Conservation (phyloP, 805 yeast genomes). For the Kluyveromyces dobzhanskii region DNA sequence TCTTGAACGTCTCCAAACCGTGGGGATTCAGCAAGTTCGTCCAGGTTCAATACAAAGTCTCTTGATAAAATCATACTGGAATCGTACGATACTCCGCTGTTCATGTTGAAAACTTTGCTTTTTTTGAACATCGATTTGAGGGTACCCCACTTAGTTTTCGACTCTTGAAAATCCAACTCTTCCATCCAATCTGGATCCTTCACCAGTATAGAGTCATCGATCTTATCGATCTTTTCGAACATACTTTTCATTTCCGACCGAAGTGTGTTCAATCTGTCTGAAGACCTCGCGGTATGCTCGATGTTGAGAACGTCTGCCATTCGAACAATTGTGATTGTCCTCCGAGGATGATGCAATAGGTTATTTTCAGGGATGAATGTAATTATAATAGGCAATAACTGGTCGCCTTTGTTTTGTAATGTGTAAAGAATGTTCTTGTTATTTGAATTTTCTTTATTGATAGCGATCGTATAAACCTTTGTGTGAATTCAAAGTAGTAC, state of each 20-base stretch:
- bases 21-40: neutral
- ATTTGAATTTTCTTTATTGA: too few relatives aligned
- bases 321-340: too few relatives aligned
- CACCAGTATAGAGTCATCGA: neutral
- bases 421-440: too few relatives aligned
- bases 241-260: neutral
- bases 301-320: too few relatives aligned
- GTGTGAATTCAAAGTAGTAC: too few relatives aligned
- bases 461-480: too few relatives aligned
- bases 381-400: too few relatives aligned
- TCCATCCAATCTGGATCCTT: slow-evolving; percentile 1
- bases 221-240: slow-evolving; percentile 1
- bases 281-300: too few relatives aligned
- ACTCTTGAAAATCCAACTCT: neutral
- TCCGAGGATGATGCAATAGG: too few relatives aligned
- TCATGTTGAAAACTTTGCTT: neutral
- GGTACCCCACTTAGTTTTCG: neutral
- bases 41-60: neutral
- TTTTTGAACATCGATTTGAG: neutral
- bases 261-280: neutral
- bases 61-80: neutral
- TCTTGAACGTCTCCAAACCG: slow-evolving; percentile 2
- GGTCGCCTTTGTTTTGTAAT: too few relatives aligned
- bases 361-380: too few relatives aligned
- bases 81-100: slow-evolving; percentile 1